A percentile compares a stretch with the other conserved stretches of the same genome.
Conservation (phyloP, 1,139 yeast genomes). For the Hyphopichia fennica region DNA sequence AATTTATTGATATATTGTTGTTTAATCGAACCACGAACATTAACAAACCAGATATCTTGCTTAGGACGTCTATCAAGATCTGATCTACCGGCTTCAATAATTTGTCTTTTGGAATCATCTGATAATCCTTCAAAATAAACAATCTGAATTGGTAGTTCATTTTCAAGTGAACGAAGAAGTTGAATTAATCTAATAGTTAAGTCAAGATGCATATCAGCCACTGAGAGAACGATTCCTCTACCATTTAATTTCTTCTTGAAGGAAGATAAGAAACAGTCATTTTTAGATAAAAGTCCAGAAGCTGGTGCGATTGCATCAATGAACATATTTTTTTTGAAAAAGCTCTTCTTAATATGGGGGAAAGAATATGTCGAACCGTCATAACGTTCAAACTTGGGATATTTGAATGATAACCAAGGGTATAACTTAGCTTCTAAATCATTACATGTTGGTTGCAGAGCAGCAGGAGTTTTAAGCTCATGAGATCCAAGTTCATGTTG, state of each 20-base stretch:
- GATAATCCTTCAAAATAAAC: constrained; percentile 25
- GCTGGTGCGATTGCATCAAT: neutral
- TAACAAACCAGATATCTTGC: constrained; percentile 47
- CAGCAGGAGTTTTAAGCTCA: neutral
- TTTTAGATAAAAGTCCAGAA: neutral
- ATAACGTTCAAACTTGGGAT: constrained; percentile 15
- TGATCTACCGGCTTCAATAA: constrained; percentile 26
- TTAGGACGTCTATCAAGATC: constrained; percentile 25
- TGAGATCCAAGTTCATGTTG: neutral
- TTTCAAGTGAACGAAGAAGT: constrained; percentile 28
- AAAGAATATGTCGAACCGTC: constrained; percentile 1
- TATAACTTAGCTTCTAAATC: constrained; percentile 13
- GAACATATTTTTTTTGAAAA: neutral
- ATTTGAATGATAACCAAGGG: constrained; percentile 17
- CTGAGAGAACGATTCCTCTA: constrained; percentile 38
- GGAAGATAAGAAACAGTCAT: constrained; percentile 17
- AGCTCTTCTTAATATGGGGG: neutral
- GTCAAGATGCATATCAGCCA: constrained; percentile 31
- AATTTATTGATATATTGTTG: constrained; percentile 26
- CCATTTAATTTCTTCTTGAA: constrained; percentile 26
- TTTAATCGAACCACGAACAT: constrained; percentile 34
- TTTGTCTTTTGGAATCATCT: constrained; percentile 18
- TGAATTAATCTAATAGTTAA: constrained; percentile 28
- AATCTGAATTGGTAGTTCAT: constrained; percentile 37
- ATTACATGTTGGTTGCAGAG: neutral